Evolutionary conservation across 2,329 filamentous ascomycete species (phyloP).

Genomic region (Nemania abortiva): DNA sequence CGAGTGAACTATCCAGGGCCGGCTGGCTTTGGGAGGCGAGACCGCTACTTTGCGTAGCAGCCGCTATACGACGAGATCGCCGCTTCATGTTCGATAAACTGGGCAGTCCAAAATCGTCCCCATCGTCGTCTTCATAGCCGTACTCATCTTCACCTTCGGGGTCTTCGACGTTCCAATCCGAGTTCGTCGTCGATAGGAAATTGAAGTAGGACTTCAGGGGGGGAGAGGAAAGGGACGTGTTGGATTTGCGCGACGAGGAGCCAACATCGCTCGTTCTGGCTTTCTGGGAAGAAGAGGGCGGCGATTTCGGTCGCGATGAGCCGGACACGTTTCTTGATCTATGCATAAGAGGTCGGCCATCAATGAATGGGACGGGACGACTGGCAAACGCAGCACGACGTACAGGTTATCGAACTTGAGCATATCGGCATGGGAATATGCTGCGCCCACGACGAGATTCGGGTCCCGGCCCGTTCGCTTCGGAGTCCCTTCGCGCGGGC

Average conservation of each 20-base stretch:
- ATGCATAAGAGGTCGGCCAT: conserved; percentile 29
- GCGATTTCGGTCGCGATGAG: conserved; percentile 78
- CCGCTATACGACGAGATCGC: conserved; percentile 68
- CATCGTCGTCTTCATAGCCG: conserved; percentile 86
- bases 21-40: conserved; percentile 49
- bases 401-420: conserved; percentile 88
- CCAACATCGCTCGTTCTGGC: conserved; percentile 66
- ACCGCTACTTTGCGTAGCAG: conserved; percentile 58
- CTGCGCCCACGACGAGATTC: conserved; percentile 87
- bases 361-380: neutral
- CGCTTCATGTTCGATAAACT: conserved; percentile 92
- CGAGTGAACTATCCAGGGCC: conserved; percentile 55
- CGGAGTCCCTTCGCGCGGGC: conserved; percentile 64
- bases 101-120: conserved; percentile 94
- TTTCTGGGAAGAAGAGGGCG: conserved; percentile 71
- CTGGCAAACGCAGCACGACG: conserved; percentile 46
- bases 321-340: conserved; percentile 68
- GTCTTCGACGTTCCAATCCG: conserved; percentile 80
- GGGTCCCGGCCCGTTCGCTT: conserved; percentile 71
- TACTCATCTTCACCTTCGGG: conserved; percentile 78
- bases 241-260: conserved; percentile 65
- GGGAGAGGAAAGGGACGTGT: conserved; percentile 68
- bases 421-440: conserved; percentile 96
- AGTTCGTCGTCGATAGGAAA: conserved; percentile 83
- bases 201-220: conserved; percentile 81